phyloP scores from a whole-genome alignment of 2,329 filamentous ascomycete species.

The Aspergillus fischeri region DNA sequence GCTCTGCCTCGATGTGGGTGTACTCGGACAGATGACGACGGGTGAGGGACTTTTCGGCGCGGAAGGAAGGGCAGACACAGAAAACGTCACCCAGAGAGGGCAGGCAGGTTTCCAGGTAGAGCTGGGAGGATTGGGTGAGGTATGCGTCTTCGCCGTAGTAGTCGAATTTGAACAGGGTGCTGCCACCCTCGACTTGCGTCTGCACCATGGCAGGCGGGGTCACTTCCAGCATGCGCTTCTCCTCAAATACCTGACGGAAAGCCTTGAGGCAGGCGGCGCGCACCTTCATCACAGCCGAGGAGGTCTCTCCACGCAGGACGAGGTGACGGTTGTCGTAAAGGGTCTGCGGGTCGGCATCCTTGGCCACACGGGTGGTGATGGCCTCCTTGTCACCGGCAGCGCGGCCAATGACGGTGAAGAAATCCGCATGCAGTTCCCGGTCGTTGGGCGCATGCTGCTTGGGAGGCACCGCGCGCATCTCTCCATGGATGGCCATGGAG shows the following conservation, averaged over 20 bases:
- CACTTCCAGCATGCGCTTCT: conserved; percentile 74
- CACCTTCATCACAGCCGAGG: conserved; percentile 82
- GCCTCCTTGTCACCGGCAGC: conserved; percentile 85
- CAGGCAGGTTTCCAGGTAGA: conserved; percentile 93
- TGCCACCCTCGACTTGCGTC: conserved; percentile 89
- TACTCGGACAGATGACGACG: conserved; percentile 94
- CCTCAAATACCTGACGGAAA: conserved; percentile 74
- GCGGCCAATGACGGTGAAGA: conserved; percentile 72
- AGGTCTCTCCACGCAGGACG: conserved; percentile 75
- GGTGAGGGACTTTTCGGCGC: conserved; percentile 92
- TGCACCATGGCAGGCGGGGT: conserved; percentile 87
- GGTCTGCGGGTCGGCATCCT: conserved; percentile 65
- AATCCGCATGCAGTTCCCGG: conserved; percentile 88
- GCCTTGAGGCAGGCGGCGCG: conserved; percentile 75
- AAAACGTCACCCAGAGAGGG: conserved; percentile 91
- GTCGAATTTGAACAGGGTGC: conserved; percentile 82
- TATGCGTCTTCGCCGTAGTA: conserved; percentile 90
- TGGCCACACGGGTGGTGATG: conserved; percentile 76
- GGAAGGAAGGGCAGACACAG: conserved; percentile 98
- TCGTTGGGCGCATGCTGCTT: conserved; percentile 75
- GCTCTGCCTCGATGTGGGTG: conserved; percentile 91
- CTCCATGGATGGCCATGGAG: conserved; percentile 77
- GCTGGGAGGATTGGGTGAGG: conserved; percentile 92
- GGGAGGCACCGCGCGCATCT: conserved; percentile 75
- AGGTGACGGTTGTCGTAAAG: conserved; percentile 81